Base-by-base conservation (phyloP, 2,329 filamentous ascomycete genomes). In the Magnaporthales sp. region DNA sequence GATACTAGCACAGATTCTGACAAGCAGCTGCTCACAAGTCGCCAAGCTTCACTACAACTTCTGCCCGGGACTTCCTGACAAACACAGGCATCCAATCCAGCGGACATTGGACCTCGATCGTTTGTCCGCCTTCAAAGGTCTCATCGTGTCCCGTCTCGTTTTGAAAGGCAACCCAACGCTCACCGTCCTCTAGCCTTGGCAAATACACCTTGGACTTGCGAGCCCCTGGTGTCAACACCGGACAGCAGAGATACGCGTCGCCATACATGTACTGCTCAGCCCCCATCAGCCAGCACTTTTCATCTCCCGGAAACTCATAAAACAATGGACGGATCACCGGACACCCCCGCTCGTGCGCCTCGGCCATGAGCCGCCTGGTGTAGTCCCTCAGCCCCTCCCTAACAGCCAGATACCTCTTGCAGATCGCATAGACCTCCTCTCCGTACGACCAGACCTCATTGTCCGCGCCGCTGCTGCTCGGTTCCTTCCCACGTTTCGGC, bases 381-480 rank as follows among this genome's bases (percentile, higher is more conserved):
- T 90, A 90, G 1, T 79, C 79, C 4, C 87, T 78, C 72, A 90
- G 67, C 38, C 80, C 72, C 74, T 90, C 87, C 2, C 87, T 80
- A 13, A 90, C 77, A 5, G 71, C 69, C 72, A 91, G 79, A 69
- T 89, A 89, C 69, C 80, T 84, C 71, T 81, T 80, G 73, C 85
- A 87, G 32, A 90, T 87, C 32, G 77, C 79, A 68, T 87, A 88
- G 0, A 87, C 82, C 30, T 85, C 80, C 7, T 83, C 79, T 0
- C 88, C 87, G 70, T 89, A 90, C 0, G 82, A 86, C 87, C 87
- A 90, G 1, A 90, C 83, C 73, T 90, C 88, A 70, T 89, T 89
- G 0, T 78, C 74, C 0, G 83, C 85, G 15, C 86, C 86, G 68
- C 73, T 83, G 69, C 67, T 79, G 73, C 74, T 85, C 76, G 70